Evolutionary conservation across 257 asterid genomes (phyloP).

Genomic region (Solanum ossicruentum): DNA sequence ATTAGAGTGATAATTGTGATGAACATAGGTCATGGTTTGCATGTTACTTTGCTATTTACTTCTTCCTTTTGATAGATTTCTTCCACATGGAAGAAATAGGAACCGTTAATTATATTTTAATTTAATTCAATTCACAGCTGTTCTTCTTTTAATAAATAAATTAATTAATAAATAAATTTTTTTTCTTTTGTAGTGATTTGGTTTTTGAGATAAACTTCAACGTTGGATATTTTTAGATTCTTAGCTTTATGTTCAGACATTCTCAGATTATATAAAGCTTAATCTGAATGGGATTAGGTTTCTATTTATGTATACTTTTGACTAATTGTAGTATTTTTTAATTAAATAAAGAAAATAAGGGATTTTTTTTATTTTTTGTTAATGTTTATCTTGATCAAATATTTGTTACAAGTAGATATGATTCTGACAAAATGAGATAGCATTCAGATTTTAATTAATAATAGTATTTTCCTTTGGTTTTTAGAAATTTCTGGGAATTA

Average conservation of each 20-base stretch:
- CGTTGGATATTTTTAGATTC: neutral
- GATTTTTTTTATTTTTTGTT: neutral
- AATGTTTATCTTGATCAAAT: neutral
- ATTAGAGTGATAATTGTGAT: neutral
- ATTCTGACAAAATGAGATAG: neutral
- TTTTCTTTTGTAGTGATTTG: neutral
- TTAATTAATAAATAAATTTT: no score
- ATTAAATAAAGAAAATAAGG: neutral
- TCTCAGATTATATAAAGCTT: neutral
- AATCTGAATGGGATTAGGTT: neutral
- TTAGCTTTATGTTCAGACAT: neutral
- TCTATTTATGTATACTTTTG: neutral
- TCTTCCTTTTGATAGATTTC: neutral
- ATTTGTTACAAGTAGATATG: neutral
- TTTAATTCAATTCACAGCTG: neutral
- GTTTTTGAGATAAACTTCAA: neutral
- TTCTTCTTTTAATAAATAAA: neutral
- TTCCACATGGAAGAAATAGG: slow-evolving; percentile 4
- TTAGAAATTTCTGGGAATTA: neutral
- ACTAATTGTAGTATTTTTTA: neutral
- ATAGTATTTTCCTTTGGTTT: neutral
- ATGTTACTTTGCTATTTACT: neutral
- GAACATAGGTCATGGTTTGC: slow-evolving; percentile 1
- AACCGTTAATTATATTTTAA: neutral
- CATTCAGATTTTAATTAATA: neutral